Evolutionary conservation across 2,329 filamentous ascomycete species (phyloP), one percentile per base, ranked within the genome.

Genomic region (Alternaria triticina): DNA sequence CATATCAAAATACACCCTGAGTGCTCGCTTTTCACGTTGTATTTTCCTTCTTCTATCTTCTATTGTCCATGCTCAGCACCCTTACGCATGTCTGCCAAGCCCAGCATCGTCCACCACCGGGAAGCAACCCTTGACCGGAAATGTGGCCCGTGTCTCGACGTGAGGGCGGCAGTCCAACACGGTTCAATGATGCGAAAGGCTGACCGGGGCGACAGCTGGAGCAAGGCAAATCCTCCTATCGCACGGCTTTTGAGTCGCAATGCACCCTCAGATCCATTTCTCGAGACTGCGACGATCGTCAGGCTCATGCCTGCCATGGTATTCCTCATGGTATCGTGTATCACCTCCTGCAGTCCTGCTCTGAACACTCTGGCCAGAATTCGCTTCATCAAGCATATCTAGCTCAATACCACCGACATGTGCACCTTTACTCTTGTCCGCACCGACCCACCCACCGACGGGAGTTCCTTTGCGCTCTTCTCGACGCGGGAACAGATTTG

Each of bases 401-500:
- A 56, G 43, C 54, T 46, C n/a, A 44, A 28, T 30, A 25, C 13
- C 20, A 40, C 30, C 28, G 20, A 20, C 49, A 15, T 15, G 20
- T 6, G 30, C 49, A 52, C 23, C 30, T n/a, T 49, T 33, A 12
- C 10, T 51, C 55, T n/a, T 57, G 8, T 54, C 49, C 13, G 44
- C 56, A 17, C 47, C 56, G 27, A 64, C 62, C 59, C 59, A 65
- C 13, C 10, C 54, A 13, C 66, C 61, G 10, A 67, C 56, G 13
- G 70, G 64, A 13, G 52, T 67, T 7, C 60, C 70, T 12, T 62
- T 70, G n/a, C 62, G 60, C 43, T 65, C 64, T 15, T 65, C 62
- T 9, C 45, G 65, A n/a, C 70, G 71, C 17, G 74, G 76, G 40
- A 78, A 78, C 61, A 76, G 64, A 43, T 77, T 70, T 11, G 62